Evolutionary conservation across 2,329 filamentous ascomycete genomes (phyloP), one percentile per base, ranked within the genome.

Genomic region (Hypoxylon sp.): DNA sequence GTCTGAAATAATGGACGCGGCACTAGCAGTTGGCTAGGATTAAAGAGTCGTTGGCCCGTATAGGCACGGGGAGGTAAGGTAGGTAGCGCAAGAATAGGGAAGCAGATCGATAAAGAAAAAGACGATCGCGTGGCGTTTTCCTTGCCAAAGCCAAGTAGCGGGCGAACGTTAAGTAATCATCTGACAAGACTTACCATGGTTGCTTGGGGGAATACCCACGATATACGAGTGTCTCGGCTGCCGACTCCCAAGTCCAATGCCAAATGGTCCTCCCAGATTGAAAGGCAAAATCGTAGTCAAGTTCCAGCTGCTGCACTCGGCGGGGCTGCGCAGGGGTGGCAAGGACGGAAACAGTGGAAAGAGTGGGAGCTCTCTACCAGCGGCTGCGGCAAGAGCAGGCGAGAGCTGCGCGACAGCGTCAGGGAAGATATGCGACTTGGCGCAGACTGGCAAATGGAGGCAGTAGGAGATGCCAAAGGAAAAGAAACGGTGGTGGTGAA

Each of bases 81-180:
- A 56, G 51, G 46, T 22, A 28, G 56, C 52, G 60, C 51, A 61
- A 20, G 52, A 61, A 60, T 60, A 48, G 51, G 59, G 30, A 49
- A 63, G 24, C 51, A 24, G 38, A 49, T 64, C 38, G 49, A 64
- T 58, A 60, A 69, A 67, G 61, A 67, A 48, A n/a, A 55, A 33
- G 51, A 61, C 36, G 53, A 62, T 68, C 58, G 63, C 54, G 63
- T 61, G 59, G 59, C 48, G 56, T 66, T 28, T 63, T 63, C 59
- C 63, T 61, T 64, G 46, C 42, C 16, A 40, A 28, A 32, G 45
- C 18, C 28, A 28, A 50, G n/a, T 53, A 36, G 18, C n/a, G 44
- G 26, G 51, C 32, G 28, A 32, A 38, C 33, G 30, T 32, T 45
- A 59, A 26, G n/a, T n/a, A 26, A 18, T 26, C 32, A 28, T 28